Conservation (phyloP, 306 rosid genomes). For the barrel medic (Medicago truncatula) region MtrunA17r5.0-ANR NC_053042.1:19778001-19778500, state of each 20-base stretch:
- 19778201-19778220: conserved; percentile 63
- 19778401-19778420: conserved; percentile 67
- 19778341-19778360: conserved; percentile 53
- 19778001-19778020: too few species aligned
- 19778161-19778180: conserved; percentile 65
- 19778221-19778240: conserved; percentile 61
- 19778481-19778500: conserved; percentile 52
- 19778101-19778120: too few species aligned
- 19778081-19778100: too few species aligned
- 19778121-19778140: too few species aligned
- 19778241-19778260: conserved; percentile 60
- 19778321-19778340: conserved; percentile 56
- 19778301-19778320: conserved; percentile 49
- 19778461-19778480: conserved; percentile 91
- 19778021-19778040: too few species aligned
- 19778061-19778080: too few species aligned
- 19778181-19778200: conserved; percentile 84
- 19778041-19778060: too few species aligned
- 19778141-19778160: too few species aligned
- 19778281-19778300: conserved; percentile 50
- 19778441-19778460: conserved; percentile 85
- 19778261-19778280: conserved; percentile 56
- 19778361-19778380: conserved; percentile 74
- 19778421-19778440: conserved; percentile 80
- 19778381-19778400: conserved; percentile 76